A percentile compares a stretch with the other conserved stretches of the same genome.
Conservation (phyloP, 208 protist species). For the Wallacemonas sp. region DNA sequence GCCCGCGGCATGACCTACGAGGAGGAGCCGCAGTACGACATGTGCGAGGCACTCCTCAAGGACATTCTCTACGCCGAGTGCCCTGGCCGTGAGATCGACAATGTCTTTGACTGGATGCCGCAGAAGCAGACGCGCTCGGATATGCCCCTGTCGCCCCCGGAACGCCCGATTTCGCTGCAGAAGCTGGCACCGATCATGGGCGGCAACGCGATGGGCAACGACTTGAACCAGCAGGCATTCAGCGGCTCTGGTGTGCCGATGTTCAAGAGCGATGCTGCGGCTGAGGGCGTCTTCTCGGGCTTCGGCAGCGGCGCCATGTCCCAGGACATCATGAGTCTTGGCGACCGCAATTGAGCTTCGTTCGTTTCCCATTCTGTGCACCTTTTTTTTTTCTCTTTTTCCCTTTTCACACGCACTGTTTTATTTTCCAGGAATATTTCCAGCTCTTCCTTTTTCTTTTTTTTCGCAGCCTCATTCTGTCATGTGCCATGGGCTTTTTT, state of each 20-base stretch:
- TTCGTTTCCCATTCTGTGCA: conserved; percentile 27
- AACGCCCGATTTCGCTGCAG: conserved; percentile 13
- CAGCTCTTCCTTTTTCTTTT: conserved; percentile 1
- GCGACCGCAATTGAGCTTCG: conserved; percentile 26
- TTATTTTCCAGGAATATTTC: conserved; percentile 5
- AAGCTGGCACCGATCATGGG: background rate
- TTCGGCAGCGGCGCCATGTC: conserved; percentile 32
- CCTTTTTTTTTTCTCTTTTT: conserved; percentile 4
- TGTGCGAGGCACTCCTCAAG: conserved; percentile 41
- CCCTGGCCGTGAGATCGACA: conserved; percentile 32
- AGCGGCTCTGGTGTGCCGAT: conserved; percentile 32
- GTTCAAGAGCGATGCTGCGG: conserved; percentile 38
- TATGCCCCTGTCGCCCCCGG: conserved; percentile 14
- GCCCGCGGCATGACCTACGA: conserved; percentile 34
- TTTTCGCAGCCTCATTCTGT: background rate
- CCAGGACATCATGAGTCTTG: conserved; percentile 50
- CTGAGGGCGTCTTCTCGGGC: conserved; percentile 48
- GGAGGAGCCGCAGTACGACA: conserved; percentile 58
- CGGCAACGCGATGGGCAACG: background rate
- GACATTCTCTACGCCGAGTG: conserved; percentile 35
- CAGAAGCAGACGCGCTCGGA: background rate
- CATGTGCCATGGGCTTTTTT: too few relatives aligned
- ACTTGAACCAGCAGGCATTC: conserved; percentile 21
- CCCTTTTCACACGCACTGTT: conserved; percentile 8
- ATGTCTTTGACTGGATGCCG: conserved; percentile 56